Conservation (phyloP, 2,329 filamentous ascomycete genomes). For the Colletotrichum cuscutae region DNA sequence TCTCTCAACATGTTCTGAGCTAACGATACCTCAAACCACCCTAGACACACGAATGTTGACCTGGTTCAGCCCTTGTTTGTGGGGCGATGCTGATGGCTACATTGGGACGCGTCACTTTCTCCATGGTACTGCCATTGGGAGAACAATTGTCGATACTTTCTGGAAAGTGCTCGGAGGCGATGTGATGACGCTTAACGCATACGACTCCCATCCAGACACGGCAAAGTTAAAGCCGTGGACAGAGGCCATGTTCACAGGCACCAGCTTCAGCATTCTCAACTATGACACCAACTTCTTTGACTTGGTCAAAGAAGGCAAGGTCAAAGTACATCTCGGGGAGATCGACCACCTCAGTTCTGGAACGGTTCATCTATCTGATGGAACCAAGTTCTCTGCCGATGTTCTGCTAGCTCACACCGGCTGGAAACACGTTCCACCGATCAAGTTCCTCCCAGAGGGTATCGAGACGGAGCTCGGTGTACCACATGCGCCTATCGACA, state of each 20-base stretch:
- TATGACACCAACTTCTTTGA: slow-evolving; percentile 68
- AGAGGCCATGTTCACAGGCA: slow-evolving; percentile 62
- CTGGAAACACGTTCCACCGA: slow-evolving; percentile 63
- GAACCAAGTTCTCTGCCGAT: slow-evolving; percentile 58
- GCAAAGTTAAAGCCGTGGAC: slow-evolving; percentile 66
- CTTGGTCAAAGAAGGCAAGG: slow-evolving; percentile 59
- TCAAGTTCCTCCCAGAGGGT: slow-evolving; percentile 63
- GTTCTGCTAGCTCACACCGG: slow-evolving; percentile 67
- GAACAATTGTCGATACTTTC: slow-evolving; percentile 64
- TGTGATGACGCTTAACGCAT: slow-evolving; percentile 62
- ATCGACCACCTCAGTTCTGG: slow-evolving; percentile 56
- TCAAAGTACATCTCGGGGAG: slow-evolving; percentile 65
- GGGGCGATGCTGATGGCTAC: slow-evolving; percentile 72
- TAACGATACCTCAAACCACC: not conserved
- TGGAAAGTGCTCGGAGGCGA: slow-evolving; percentile 68
- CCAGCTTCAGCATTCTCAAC: slow-evolving; percentile 68
- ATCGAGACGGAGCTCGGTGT: slow-evolving; percentile 60
- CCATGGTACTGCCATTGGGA: slow-evolving; percentile 66
- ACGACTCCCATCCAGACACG: slow-evolving; percentile 62
- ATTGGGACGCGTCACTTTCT: slow-evolving; percentile 63
- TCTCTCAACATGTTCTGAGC: not conserved
- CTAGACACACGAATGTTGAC: slow-evolving; percentile 71
- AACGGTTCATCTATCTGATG: slow-evolving; percentile 61
- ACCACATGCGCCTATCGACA: slow-evolving; percentile 47
- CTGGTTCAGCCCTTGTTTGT: slow-evolving; percentile 81